phyloP scores from a whole-genome alignment of 345 rosid species.

The Rhizophora apiculata region DNA sequence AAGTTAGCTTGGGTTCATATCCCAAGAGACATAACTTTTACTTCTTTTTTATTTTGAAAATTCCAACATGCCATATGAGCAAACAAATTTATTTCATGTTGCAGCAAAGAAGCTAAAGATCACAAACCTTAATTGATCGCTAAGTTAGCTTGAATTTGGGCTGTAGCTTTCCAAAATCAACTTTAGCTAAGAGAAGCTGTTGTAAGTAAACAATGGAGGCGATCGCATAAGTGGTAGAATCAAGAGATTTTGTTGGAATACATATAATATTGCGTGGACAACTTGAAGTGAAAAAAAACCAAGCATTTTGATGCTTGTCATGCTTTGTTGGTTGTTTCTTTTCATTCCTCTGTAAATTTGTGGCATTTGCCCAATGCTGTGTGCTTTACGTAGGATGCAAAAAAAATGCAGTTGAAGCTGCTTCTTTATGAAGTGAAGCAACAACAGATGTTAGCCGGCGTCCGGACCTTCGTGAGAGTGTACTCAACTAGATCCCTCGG shows the following conservation, averaged over 20 bases:
- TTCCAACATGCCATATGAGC: background rate
- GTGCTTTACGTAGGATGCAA: conserved; percentile 69
- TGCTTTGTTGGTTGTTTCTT: background rate
- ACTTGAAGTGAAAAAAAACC: background rate
- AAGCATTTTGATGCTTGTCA: background rate
- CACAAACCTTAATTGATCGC: too few species aligned
- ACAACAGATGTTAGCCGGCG: conserved; percentile 77
- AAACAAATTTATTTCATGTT: background rate
- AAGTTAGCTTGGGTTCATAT: too few species aligned
- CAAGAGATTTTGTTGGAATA: too few species aligned
- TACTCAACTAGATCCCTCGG: conserved; percentile 80
- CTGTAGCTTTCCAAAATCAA: too few species aligned
- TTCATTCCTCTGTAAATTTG: background rate
- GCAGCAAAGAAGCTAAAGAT: too few species aligned
- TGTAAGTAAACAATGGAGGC: too few species aligned
- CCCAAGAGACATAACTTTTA: too few species aligned
- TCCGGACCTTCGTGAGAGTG: conserved; percentile 79
- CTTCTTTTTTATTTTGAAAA: too few species aligned
- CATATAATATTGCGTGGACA: too few species aligned
- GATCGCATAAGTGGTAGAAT: too few species aligned
- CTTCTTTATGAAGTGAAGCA: conserved; percentile 95
- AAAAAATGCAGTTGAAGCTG: conserved; percentile 87
- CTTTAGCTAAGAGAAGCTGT: too few species aligned
- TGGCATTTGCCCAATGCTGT: conserved; percentile 3
- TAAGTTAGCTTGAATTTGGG: too few species aligned